Percentiles rank a stretch among this genome's conserved stretches.
Evolutionary conservation across 1,284 basidiomycete species (phyloP).

Genomic region (Rhodotorula sp.): DNA sequence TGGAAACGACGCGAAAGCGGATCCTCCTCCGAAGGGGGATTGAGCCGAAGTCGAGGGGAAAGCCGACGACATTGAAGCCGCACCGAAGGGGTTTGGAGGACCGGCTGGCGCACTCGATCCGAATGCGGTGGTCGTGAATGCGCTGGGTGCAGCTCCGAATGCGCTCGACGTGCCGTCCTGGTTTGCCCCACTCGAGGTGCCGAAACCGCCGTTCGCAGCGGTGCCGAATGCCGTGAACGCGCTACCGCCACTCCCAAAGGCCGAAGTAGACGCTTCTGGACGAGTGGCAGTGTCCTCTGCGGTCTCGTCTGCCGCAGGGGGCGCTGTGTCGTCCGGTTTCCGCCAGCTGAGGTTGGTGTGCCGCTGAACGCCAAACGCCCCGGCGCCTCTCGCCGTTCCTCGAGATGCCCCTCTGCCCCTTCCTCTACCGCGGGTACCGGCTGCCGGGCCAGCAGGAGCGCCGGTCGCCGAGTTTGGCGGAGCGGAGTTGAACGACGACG

Average conservation of each 20-base stretch:
- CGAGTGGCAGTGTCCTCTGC: background rate
- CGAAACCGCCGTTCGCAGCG: constrained; percentile 1
- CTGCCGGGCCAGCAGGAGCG: too few relatives aligned
- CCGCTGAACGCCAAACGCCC: constrained; percentile 2
- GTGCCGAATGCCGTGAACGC: constrained; percentile 18
- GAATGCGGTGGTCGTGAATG: background rate
- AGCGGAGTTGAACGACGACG: constrained; percentile 4
- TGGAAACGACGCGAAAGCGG: background rate
- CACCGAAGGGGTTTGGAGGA: background rate
- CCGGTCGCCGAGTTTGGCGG: too few relatives aligned
- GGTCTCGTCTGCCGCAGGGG: background rate
- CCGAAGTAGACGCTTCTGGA: background rate
- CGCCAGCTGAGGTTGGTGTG: constrained; percentile 19
- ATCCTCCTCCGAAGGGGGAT: background rate
- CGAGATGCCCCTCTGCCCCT: background rate
- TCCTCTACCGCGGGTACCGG: background rate
- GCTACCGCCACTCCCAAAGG: constrained; percentile 1
- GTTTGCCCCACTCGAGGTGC: background rate
- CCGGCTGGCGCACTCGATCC: background rate
- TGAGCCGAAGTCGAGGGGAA: constrained; percentile 2
- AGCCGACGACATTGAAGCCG: background rate
- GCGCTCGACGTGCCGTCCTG: background rate
- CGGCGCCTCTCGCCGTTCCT: background rate
- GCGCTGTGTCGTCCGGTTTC: background rate
- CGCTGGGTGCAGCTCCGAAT: background rate